phyloP scores from a whole-genome alignment of 352 stramenopile species.

The Blastocystis sp. region DNA sequence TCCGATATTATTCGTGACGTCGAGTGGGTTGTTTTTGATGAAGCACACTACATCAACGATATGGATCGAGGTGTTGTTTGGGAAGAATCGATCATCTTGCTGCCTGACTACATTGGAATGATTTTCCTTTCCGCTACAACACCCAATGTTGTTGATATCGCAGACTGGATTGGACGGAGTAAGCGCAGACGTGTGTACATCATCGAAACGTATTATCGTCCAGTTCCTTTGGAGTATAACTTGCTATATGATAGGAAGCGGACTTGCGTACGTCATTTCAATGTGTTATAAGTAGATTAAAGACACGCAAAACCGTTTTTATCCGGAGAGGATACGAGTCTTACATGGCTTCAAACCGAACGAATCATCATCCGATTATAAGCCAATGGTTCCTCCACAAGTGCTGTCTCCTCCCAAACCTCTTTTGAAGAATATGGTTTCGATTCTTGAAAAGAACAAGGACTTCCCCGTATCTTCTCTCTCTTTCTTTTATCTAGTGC shows the following conservation, averaged over 20 bases:
- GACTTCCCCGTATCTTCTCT: not conserved
- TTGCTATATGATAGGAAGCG: constrained; percentile 80
- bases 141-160: constrained; percentile 95
- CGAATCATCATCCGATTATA: constrained; percentile 24
- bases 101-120: constrained; percentile 88
- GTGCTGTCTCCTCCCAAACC: not conserved
- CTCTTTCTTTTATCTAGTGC: not conserved
- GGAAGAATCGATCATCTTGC: constrained; percentile 93
- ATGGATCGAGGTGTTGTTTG: constrained; percentile 92
- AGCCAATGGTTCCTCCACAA: constrained; percentile 68
- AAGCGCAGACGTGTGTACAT: constrained; percentile 92
- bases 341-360: constrained; percentile 64
- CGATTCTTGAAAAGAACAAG: not conserved
- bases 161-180: constrained; percentile 93
- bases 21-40: constrained; percentile 92
- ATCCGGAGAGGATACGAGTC: constrained; percentile 67
- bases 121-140: constrained; percentile 97
- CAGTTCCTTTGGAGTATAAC: constrained; percentile 89
- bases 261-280: constrained; percentile 76
- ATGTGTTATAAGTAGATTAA: constrained; percentile 65
- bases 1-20: constrained; percentile 92
- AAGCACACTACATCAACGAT: constrained; percentile 97
- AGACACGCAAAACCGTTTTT: constrained; percentile 65
- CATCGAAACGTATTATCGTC: constrained; percentile 88
- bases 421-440: not conserved